Percentiles rank a stretch among this genome's conserved stretches.
These are phyloP conservation scores for Imleria badia DNA, from an alignment of 768 basidiomycete species.

Conservation along the genomic window DNA sequence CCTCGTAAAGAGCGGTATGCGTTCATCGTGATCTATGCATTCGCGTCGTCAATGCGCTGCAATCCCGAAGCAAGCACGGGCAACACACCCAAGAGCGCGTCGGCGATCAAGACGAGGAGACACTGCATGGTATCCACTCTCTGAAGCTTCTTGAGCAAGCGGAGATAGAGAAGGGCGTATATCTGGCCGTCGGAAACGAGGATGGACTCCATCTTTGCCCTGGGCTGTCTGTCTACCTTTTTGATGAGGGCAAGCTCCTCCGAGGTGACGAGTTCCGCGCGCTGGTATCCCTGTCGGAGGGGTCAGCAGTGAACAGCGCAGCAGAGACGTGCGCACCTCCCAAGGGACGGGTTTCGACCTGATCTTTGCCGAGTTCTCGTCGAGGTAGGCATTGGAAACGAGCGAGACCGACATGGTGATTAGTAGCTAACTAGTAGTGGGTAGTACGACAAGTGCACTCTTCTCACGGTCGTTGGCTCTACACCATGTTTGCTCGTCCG, in stretches of 20 bases:
- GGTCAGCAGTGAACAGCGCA: conserved; percentile 1
- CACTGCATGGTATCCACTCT: conserved; percentile 86
- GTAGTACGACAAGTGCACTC: conserved; percentile 13
- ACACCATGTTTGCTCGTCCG: conserved; percentile 13
- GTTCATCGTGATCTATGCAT: conserved; percentile 77
- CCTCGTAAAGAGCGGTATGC: conserved; percentile 71
- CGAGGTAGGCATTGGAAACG: conserved; percentile 80
- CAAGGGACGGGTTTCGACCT: conserved; percentile 90
- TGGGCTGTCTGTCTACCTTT: conserved; percentile 82
- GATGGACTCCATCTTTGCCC: conserved; percentile 69
- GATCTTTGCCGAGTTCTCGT: conserved; percentile 86
- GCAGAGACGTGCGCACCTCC: conserved; percentile 61
- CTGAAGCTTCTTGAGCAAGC: conserved; percentile 82
- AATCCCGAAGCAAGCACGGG: neutral
- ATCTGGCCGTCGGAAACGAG: conserved; percentile 78
- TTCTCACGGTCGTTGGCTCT: conserved; percentile 32
- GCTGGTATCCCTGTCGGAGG: conserved; percentile 80
- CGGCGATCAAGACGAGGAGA: conserved; percentile 82
- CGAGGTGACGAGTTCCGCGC: conserved; percentile 83
- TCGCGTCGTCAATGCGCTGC: neutral
- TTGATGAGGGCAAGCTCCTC: conserved; percentile 89
- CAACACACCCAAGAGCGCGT: conserved; percentile 74
- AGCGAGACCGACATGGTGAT: conserved; percentile 67
- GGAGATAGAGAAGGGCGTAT: conserved; percentile 88
- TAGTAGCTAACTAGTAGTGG: neutral